Evolutionary conservation across 768 basidiomycete genomes (phyloP).

Genomic region (Leucogyrophana mollusca): DNA sequence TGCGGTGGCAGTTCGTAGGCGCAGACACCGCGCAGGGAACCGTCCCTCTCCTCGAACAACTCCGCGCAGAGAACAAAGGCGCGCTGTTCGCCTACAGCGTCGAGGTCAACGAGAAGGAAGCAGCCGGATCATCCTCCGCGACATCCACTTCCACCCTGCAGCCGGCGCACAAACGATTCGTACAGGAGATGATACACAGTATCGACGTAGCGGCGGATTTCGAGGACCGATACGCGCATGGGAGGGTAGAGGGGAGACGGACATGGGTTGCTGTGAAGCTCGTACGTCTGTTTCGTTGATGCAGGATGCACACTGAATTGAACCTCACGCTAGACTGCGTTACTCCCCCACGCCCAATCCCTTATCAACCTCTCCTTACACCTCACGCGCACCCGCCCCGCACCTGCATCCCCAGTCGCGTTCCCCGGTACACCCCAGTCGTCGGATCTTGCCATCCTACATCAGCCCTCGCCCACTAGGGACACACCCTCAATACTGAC

Average conservation of each 20-base stretch:
- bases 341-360: constrained; percentile 61
- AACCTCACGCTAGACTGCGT: constrained; percentile 54
- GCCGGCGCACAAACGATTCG: constrained; percentile 56
- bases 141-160: constrained; percentile 14
- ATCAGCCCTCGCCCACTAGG: constrained; percentile 15
- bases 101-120: constrained; percentile 70
- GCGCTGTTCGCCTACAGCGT: constrained; percentile 81
- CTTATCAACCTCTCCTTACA: constrained; percentile 63
- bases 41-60: constrained; percentile 56
- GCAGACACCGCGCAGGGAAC: constrained; percentile 77
- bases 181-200: constrained; percentile 73
- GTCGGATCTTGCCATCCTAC: constrained; percentile 57
- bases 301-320: background rate
- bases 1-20: constrained; percentile 72
- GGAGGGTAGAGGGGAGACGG: constrained; percentile 39
- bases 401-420: constrained; percentile 34
- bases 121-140: constrained; percentile 32
- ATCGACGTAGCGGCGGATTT: constrained; percentile 82
- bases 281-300: constrained; percentile 31
- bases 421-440: constrained; percentile 70
- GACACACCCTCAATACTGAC: constrained; percentile 37
- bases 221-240: constrained; percentile 48
- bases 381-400: constrained; percentile 44
- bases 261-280: constrained; percentile 89
- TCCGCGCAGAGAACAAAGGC: constrained; percentile 72